Evolutionary conservation across 1,284 basidiomycete genomes (phyloP), one percentile per base, ranked within the genome.

Genomic region (Ganoderma multipileum): DNA sequence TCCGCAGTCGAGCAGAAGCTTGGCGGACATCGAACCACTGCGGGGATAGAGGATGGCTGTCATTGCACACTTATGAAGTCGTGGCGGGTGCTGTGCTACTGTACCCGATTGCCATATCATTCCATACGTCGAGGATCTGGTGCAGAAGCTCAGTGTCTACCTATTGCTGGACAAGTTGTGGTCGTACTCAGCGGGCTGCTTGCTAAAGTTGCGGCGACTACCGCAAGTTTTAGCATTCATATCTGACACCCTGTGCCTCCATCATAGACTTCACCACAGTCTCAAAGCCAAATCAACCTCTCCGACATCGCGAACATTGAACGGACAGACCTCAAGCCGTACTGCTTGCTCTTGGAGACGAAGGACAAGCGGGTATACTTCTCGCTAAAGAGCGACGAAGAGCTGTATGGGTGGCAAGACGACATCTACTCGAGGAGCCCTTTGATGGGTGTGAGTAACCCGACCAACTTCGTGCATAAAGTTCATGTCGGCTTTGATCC

Each of bases 401-500:
- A 99, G 78, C 87, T 99, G 18, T 99, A 99, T 77, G 91, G 91
- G 36, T 99, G 97, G 97, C 91, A 96, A 83, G 97, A 99, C 77
- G 97, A 98, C 77, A 93, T 99, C 69, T 98, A 99, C 81, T 91
- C 90, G 8, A 89, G 96, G 64, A 95, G 94, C 74, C 96, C 97
- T 0, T 85, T 97, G 60, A 95, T 96, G 91, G 96, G 96, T 47
- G 95, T 97, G 28, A 93, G 93, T 76, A 93, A 93, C 73, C 97
- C 97, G 0, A 98, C 96, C 20, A 97, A 99, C 82, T 99, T 99
- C 78, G 95, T 98, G 0, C 97, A 99, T 83, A 95, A 98, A 79
- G 96, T 99, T 2, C 97, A 99, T 80, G 97, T 99, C 70, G 97
- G 97, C 7, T 99, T 98, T 76, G 97, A 99, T 81, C 95, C 96